These are phyloP conservation scores for Fusarium haematococcum DNA, from an alignment of 2,329 filamentous ascomycete genomes.

Conservation along the genomic window DNA sequence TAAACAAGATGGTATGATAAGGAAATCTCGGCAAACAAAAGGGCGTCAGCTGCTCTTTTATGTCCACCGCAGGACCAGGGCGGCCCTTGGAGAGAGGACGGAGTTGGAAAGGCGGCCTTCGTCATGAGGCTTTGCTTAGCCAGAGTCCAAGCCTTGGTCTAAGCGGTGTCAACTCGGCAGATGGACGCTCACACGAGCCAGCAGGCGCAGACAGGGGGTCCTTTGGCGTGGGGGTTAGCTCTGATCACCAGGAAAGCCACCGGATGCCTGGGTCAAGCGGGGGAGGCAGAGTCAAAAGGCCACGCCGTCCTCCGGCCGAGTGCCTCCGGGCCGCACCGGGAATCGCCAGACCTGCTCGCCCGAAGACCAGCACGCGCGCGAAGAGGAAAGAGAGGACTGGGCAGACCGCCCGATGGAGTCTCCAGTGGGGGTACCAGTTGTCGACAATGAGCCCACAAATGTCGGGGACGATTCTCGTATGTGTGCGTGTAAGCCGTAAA, in stretches of 20 bases:
- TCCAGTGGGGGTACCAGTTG: slow-evolving; percentile 10
- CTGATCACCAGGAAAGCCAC: slow-evolving; percentile 15
- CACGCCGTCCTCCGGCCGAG: slow-evolving; percentile 41
- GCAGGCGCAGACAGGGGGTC: not conserved
- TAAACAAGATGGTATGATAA: slow-evolving; percentile 11
- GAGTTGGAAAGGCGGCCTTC: slow-evolving; percentile 26
- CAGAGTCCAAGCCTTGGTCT: slow-evolving; percentile 16
- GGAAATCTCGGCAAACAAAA: slow-evolving; percentile 9
- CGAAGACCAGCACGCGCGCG: slow-evolving; percentile 4
- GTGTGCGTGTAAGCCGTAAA: not conserved
- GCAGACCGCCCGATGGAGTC: slow-evolving; percentile 6
- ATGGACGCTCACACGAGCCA: slow-evolving; percentile 27
- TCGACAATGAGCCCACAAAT: not conserved
- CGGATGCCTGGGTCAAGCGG: slow-evolving; percentile 24
- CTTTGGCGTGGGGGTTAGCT: slow-evolving; percentile 40
- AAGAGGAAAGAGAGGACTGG: slow-evolving; percentile 8
- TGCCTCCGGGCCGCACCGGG: slow-evolving; percentile 41
- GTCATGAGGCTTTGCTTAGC: slow-evolving; percentile 40
- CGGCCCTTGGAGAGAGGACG: not conserved
- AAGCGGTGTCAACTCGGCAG: slow-evolving; percentile 31
- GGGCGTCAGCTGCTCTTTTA: slow-evolving; percentile 44
- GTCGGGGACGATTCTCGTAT: not conserved
- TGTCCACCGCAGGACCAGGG: slow-evolving; percentile 25
- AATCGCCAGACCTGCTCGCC: slow-evolving; percentile 6
- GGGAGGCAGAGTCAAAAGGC: slow-evolving; percentile 9